Evolutionary conservation across 2,329 filamentous ascomycete species (phyloP).

Genomic region (Clonostachys solani): DNA sequence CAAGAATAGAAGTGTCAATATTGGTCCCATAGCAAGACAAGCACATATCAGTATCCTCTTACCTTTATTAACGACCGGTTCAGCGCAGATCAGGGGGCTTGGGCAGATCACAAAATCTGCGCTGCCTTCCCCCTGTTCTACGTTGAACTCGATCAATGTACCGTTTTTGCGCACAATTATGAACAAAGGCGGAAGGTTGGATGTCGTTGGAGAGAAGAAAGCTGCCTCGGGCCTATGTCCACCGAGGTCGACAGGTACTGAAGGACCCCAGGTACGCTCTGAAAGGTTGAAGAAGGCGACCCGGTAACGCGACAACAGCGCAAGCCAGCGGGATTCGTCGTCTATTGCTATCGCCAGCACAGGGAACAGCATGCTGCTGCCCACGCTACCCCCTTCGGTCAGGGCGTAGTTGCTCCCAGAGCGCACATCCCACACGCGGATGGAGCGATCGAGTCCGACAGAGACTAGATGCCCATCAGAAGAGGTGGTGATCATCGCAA

Average conservation of each 20-base stretch:
- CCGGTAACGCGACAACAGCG: conserved; percentile 55
- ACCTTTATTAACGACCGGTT: conserved; percentile 40
- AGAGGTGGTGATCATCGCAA: conserved; percentile 60
- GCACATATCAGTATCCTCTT: not conserved
- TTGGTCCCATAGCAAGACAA: no score
- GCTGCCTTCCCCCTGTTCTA: conserved; percentile 27
- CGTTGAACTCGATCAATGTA: conserved; percentile 52
- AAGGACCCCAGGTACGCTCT: conserved; percentile 51
- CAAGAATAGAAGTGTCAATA: no score
- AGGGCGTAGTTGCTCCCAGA: conserved; percentile 35
- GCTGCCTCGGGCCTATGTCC: conserved; percentile 58
- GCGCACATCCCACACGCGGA: conserved; percentile 63
- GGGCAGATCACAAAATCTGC: conserved; percentile 44
- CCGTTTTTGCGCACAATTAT: conserved; percentile 63
- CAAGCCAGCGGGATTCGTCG: conserved; percentile 59
- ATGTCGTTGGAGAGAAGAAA: conserved; percentile 50
- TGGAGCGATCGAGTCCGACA: conserved; percentile 64
- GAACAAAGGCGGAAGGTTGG: conserved; percentile 36
- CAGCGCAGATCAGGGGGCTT: conserved; percentile 46
- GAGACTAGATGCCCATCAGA: conserved; percentile 63
- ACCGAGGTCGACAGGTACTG: conserved; percentile 40
- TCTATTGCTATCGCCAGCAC: conserved; percentile 63
- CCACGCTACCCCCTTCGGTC: conserved; percentile 27
- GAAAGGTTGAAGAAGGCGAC: conserved; percentile 62
- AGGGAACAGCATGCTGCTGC: conserved; percentile 46